Evolutionary conservation across 306 rosid species (phyloP), one percentile per base, ranked within the genome.

Genomic region (Psophocarpus tetragonolobus): DNA sequence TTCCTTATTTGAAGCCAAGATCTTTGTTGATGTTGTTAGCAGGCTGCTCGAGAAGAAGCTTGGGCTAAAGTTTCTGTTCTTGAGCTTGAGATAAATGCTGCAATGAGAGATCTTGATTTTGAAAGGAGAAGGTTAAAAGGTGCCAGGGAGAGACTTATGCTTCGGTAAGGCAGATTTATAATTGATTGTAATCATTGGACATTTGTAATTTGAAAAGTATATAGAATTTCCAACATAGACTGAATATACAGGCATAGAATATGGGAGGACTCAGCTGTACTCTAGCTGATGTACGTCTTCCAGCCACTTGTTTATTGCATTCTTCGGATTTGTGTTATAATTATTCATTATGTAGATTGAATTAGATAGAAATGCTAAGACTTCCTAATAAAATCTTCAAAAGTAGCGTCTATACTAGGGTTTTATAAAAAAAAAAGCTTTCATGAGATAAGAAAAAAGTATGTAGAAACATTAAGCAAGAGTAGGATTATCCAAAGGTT

Each of bases 31-130:
- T 84, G 90, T 85, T 12, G 97, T 90, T 92, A 92, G 98, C 98
- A 94, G 98, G 90, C 92, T 60, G 98, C 97, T 81, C 96, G 95
- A 85, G 97, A 94, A 85, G 98, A 94, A 84, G 98, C 98, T 67
- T 94, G 98, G 98, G 92, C 91, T 62, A 94, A 94, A 83, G 98
- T 90, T 87, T 92, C 98, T 41, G 80, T 79, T 71, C 93, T 94
- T 73, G 98, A 94, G 74, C 95, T 92, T 77, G 98, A 92, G 90
- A 94, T 94, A 81, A 92, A 87, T 86, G 87, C 96, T 79, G 87
- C 95, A 47, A 79, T 86, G 87, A 87, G 96, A 65, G 97, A 94
- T 80, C 97, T 94, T 75, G 97, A 92, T 82, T 94, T 76, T 79
- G 98, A 94, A 83, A 88, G 92, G 79, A 87, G 90, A 51, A 89